Conservation (phyloP, 2,329 filamentous ascomycete genomes). For the Aspergillus bombycis region DNA sequence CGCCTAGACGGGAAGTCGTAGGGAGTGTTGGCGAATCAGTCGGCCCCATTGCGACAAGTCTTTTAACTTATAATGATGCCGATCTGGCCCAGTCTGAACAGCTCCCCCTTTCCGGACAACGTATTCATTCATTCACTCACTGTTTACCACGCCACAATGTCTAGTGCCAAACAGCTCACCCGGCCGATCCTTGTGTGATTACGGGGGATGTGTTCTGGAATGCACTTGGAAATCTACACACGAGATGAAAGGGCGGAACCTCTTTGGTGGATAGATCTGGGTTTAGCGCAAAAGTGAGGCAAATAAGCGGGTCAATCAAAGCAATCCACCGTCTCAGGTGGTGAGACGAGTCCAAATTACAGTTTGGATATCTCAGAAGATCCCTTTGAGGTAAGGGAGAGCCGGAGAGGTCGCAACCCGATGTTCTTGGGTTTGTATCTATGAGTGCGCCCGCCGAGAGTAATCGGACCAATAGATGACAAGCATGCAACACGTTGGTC, state of each 20-base stretch:
- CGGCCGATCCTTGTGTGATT: background rate
- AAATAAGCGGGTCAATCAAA: slow-evolving; percentile 20
- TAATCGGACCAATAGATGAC: slow-evolving; percentile 21
- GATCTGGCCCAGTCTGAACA: slow-evolving; percentile 13
- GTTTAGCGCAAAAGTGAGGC: slow-evolving; percentile 25
- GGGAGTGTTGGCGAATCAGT: slow-evolving; percentile 12
- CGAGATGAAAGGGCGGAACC: slow-evolving; percentile 21
- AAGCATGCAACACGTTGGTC: slow-evolving; percentile 23
- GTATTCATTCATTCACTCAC: slow-evolving; percentile 11
- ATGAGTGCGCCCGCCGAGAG: slow-evolving; percentile 10
- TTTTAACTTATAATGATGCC: slow-evolving; percentile 19
- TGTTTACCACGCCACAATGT: slow-evolving; percentile 13
- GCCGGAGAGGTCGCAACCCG: slow-evolving; percentile 9
- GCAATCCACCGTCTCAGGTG: slow-evolving; percentile 10
- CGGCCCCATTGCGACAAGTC: slow-evolving; percentile 19
- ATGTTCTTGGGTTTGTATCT: slow-evolving; percentile 14
- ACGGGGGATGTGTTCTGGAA: slow-evolving; percentile 27
- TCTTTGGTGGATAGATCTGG: slow-evolving; percentile 23
- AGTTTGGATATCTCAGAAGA: background rate
- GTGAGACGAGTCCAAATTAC: slow-evolving; percentile 12
- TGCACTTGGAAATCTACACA: slow-evolving; percentile 23
- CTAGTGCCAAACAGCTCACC: slow-evolving; percentile 7
- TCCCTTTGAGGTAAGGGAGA: slow-evolving; percentile 16
- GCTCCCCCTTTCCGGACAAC: slow-evolving; percentile 15
- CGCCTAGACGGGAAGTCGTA: slow-evolving; percentile 11